Conservation (phyloP, 495 filamentous ascomycete genomes). For the Venustampulla echinocandica region DNA sequence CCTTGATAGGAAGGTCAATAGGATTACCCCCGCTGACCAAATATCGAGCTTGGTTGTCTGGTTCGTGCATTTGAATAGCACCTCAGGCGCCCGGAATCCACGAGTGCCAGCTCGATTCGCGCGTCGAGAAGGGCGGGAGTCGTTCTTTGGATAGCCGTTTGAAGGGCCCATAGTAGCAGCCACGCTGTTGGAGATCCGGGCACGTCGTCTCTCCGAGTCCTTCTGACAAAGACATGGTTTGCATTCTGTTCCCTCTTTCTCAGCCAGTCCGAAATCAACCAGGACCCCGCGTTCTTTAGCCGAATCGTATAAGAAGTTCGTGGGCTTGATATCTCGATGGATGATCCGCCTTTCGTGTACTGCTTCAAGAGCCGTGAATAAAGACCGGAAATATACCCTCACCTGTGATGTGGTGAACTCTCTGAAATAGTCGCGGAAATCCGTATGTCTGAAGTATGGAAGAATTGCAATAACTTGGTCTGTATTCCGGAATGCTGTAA, state of each 20-base stretch:
- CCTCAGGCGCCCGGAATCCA: conserved; percentile 92
- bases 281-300: conserved; percentile 73
- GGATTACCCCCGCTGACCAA: conserved; percentile 92
- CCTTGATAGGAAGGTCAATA: conserved; percentile 79
- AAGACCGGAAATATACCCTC: conserved; percentile 75
- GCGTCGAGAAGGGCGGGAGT: conserved; percentile 75
- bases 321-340: conserved; percentile 98
- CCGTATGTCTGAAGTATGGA: conserved; percentile 89
- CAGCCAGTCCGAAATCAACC: conserved; percentile 93
- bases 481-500: conserved; percentile 87
- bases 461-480: conserved; percentile 94
- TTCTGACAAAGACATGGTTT: conserved; percentile 67
- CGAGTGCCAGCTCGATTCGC: conserved; percentile 95
- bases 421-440: conserved; percentile 93
- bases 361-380: conserved; percentile 75
- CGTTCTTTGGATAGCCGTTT: conserved; percentile 72
- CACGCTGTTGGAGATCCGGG: conserved; percentile 33
- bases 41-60: conserved; percentile 96
- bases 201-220: conserved; percentile 21
- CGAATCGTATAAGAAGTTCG: conserved; percentile 95
- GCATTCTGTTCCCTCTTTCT: conserved; percentile 66
- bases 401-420: conserved; percentile 79
- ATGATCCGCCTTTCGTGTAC: conserved; percentile 80
- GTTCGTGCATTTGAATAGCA: conserved; percentile 92
- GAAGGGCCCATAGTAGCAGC: conserved; percentile 40